Evolutionary conservation across 169 alveolate genomes (phyloP), one percentile per base, ranked within the genome.

Genomic region (Perkinsus olseni): DNA sequence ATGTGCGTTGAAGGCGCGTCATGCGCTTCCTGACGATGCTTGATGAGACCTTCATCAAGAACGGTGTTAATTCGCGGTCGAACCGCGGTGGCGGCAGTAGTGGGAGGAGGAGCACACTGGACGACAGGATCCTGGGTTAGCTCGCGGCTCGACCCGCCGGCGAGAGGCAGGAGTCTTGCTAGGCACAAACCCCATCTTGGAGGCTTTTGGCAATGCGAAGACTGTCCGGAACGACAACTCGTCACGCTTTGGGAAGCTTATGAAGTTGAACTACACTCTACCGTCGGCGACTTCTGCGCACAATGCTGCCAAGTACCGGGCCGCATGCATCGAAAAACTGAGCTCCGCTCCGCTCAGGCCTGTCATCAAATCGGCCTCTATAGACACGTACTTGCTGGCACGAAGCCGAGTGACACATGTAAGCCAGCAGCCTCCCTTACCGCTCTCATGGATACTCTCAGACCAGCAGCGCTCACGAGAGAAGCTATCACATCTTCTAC

Each of bases 181-280:
- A 48, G 98, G 97, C 93, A 98, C 99, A 92, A 99, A 98, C 96
- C 99, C 99, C 31, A 95, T 99, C 21, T 96, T 99, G 94, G 99
- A 99, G 96, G 99, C 99, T 48, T 98, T 99, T 94, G 99, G 99
- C 45, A 99, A 99, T 96, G 99, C 99, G 0, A 98, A 98, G 95
- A 99, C 99, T 28, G 95, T 98, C 39, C 97, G 99, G 94, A 99
- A 99, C 96, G 98, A 98, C 96, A 99, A 99, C 96, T 97, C 99
- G 38, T 96, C 99, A 93, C 97, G 99, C 91, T 99, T 99, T 96
- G 99, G 99, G 13, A 98, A 99, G 96, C 98, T 98, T 94, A 98
- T 99, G 38, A 97, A 98, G 94, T 96, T 99, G 62, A 97, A 97
- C 95, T 97, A 97, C 95, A 28, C 96, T 94, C 40, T 98, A 40